Percentiles rank a stretch among this genome's conserved stretches.
Conservation (phyloP, 2,329 filamentous ascomycete species). For the Ophiostoma australiae region DNA sequence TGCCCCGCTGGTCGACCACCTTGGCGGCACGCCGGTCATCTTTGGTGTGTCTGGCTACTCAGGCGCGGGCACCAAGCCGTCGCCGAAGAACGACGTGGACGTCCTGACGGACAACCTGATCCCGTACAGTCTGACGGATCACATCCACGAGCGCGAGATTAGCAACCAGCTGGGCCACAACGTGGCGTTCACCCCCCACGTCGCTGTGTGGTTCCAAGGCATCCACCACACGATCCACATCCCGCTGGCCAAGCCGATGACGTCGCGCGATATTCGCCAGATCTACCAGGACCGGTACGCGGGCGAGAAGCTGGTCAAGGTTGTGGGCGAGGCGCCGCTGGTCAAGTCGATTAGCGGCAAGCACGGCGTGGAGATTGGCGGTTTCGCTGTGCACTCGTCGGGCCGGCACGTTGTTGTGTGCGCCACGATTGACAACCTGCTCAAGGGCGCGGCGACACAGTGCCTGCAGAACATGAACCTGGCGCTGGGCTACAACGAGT, state of each 20-base stretch:
- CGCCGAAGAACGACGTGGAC: slow-evolving; percentile 85
- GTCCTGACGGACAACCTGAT: slow-evolving; percentile 82
- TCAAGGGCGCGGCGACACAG: slow-evolving; percentile 90
- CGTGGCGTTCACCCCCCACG: slow-evolving; percentile 87
- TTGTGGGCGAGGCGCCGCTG: slow-evolving; percentile 77
- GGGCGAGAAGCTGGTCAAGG: slow-evolving; percentile 90
- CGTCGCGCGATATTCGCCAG: slow-evolving; percentile 84
- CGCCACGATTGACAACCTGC: slow-evolving; percentile 86
- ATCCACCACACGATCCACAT: slow-evolving; percentile 91
- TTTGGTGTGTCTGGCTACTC: slow-evolving; percentile 95
- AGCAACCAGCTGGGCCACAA: slow-evolving; percentile 64
- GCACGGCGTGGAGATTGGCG: slow-evolving; percentile 90
- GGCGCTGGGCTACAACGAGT: slow-evolving; percentile 81
- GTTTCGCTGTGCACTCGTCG: slow-evolving; percentile 84
- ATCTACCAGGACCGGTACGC: slow-evolving; percentile 95
- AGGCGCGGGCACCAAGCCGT: slow-evolving; percentile 89
- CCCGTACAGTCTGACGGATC: slow-evolving; percentile 84
- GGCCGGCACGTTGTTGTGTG: slow-evolving; percentile 93
- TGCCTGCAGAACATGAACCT: slow-evolving; percentile 96
- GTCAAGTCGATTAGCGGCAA: slow-evolving; percentile 80
- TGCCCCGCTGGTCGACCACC: slow-evolving; percentile 68
- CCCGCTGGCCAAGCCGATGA: slow-evolving; percentile 80
- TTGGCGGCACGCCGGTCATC: slow-evolving; percentile 72
- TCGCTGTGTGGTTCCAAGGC: slow-evolving; percentile 94
- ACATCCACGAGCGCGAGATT: slow-evolving; percentile 93